These are phyloP conservation scores for Tricholoma bakamatsutake DNA, from an alignment of 768 basidiomycete genomes.

Conservation along the genomic window DNA sequence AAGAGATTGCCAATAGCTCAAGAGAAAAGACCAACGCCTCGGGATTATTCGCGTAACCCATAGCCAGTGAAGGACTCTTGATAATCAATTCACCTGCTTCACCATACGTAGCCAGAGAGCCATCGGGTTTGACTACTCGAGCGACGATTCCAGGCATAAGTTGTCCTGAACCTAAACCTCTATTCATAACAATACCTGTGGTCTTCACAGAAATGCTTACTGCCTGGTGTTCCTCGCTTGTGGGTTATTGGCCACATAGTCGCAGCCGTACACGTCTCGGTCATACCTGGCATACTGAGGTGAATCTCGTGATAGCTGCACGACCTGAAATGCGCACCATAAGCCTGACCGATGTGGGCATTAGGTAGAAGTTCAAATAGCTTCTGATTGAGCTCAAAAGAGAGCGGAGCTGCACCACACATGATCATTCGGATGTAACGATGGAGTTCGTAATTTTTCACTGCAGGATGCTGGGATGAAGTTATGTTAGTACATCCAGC, in stretches of 20 bases:
- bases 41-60: conserved; percentile 53
- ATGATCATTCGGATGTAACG: conserved; percentile 40
- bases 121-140: conserved; percentile 53
- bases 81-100: conserved; percentile 60
- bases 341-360: conserved; percentile 53
- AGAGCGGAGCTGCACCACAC: conserved; percentile 55
- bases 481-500: background rate
- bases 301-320: background rate
- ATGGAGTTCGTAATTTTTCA: conserved; percentile 44
- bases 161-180: conserved; percentile 42
- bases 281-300: conserved; percentile 44
- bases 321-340: conserved; percentile 29
- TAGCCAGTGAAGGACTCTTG: conserved; percentile 46
- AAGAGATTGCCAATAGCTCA: background rate
- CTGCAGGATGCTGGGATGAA: conserved; percentile 38
- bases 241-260: conserved; percentile 42
- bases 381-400: conserved; percentile 45
- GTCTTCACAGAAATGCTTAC: conserved; percentile 20
- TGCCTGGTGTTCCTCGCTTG: conserved; percentile 48
- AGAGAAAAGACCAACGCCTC: conserved; percentile 46
- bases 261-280: conserved; percentile 49
- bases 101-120: conserved; percentile 44
- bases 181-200: background rate
- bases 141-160: conserved; percentile 52
- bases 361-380: conserved; percentile 45